Conservation (phyloP, 345 rosid genomes). For the Geranium brycei region DNA sequence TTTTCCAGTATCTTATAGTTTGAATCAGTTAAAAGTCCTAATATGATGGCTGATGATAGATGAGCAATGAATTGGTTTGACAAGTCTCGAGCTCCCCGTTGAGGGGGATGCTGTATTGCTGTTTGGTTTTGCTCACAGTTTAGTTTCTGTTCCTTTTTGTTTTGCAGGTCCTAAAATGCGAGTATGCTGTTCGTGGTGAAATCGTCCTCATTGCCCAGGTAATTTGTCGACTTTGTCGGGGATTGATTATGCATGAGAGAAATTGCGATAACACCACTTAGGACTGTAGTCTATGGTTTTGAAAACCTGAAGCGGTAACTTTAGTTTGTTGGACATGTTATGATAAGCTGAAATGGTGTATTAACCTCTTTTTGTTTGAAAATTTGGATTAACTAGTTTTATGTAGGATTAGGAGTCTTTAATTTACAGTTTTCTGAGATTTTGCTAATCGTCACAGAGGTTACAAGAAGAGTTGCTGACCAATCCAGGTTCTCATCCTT, state of each 20-base stretch:
- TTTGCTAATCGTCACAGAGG: constrained; percentile 23
- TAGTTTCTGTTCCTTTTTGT: not conserved
- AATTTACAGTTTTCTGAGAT: not conserved
- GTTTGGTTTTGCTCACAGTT: constrained; percentile 3
- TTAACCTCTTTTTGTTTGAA: not conserved
- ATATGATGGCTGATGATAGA: no score
- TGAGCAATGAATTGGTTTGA: not conserved
- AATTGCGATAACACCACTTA: not conserved
- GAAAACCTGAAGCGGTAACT: not conserved
- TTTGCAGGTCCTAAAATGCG: constrained; percentile 61
- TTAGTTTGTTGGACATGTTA: no score
- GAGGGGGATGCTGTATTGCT: not conserved
- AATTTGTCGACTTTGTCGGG: constrained; percentile 1
- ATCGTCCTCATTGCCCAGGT: constrained; percentile 91
- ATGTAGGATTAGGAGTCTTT: not conserved
- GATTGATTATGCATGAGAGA: not conserved
- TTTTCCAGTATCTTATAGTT: no score
- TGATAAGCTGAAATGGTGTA: no score
- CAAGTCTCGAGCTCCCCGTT: not conserved
- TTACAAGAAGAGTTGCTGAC: constrained; percentile 59
- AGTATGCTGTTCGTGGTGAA: constrained; percentile 98
- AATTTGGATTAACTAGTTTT: not conserved
- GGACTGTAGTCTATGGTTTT: not conserved
- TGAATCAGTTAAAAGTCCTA: no score
- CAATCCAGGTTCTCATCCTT: constrained; percentile 61